Conservation (phyloP, 495 filamentous ascomycete genomes). For the Penicillium paradoxum region DNA sequence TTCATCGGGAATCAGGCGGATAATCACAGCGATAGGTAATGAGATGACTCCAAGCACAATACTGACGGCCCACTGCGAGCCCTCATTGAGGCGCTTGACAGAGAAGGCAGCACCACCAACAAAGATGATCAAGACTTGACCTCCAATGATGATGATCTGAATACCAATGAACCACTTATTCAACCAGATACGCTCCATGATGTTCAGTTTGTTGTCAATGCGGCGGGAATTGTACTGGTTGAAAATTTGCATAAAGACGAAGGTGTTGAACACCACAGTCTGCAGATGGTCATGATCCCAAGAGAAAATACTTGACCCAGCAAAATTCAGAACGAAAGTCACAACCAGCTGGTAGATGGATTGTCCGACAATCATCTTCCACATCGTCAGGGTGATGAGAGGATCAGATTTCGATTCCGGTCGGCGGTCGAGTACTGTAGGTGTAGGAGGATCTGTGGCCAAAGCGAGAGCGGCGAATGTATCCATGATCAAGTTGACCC, state of each 20-base stretch:
- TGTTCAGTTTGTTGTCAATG: constrained; percentile 84
- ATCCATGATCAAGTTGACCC: constrained; percentile 94
- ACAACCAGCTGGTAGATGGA: constrained; percentile 78
- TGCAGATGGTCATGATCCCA: constrained; percentile 47
- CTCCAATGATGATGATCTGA: constrained; percentile 75
- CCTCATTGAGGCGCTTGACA: constrained; percentile 51
- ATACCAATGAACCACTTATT: constrained; percentile 85
- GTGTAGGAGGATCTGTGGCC: constrained; percentile 75
- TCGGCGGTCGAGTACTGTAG: constrained; percentile 63
- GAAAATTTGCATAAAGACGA: constrained; percentile 95
- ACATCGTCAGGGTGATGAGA: constrained; percentile 77
- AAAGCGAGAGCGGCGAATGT: constrained; percentile 93
- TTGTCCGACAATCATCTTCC: constrained; percentile 92
- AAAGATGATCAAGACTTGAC: constrained; percentile 74
- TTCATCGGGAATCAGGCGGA: constrained; percentile 72
- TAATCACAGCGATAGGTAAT: constrained; percentile 64
- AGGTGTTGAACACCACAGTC: constrained; percentile 84
- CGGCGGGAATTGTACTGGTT: constrained; percentile 76
- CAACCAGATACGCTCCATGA: constrained; percentile 74
- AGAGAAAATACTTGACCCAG: constrained; percentile 56
- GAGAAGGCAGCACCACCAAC: constrained; percentile 70
- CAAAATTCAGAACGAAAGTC: constrained; percentile 73
- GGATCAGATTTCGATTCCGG: constrained; percentile 74
- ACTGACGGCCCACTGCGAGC: constrained; percentile 69
- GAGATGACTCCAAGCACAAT: constrained; percentile 66